Evolutionary conservation across 495 filamentous ascomycete genomes (phyloP), one percentile per base, ranked within the genome.

Genomic region (Tuber calosporum): DNA sequence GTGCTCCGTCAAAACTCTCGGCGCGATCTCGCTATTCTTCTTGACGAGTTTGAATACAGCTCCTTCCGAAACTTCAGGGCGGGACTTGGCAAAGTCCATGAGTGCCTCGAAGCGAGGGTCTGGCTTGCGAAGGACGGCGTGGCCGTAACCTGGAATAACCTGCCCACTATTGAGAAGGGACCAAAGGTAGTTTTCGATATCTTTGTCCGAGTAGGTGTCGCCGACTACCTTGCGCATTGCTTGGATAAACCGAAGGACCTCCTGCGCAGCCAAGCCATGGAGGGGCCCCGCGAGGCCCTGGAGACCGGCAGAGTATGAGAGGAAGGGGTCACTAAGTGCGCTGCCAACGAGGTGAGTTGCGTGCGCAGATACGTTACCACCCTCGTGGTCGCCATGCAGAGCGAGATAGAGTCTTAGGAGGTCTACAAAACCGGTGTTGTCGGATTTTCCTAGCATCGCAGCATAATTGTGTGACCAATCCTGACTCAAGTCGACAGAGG

Each of bases 381-480:
- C 95, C 83, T 99, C 95, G 85, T 99, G 95, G 84, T 99, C 95
- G 67, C 94, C 94, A 85, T 99, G 95, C 17, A 99, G 89, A 38
- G 95, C 94, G 30, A 99, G 89, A 84, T 99, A 99, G 30, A 99
- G 84, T 73, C 95, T 87, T 38, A 99, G 87, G 30, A 98, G 86
- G 79, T 99, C 95, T 82, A 98, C 94, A 87, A 99, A 99, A 83
- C 93, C 92, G 82, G 93, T 88, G 81, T 97, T 90, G 81, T 94
- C 85, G 62, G 89, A 89, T 84, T 95, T 97, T 79, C 95, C 95
- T 40, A 99, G 89, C 88, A 98, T 94, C 81, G 93, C 91, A 58
- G 95, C 95, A 76, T 97, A 98, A 85, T 99, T 99, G 86, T 97
- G 93, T 0, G 93, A 89, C 95, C 95, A 99, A 82, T 99, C 95